Evolutionary conservation across 164 flowering plant species (phyloP), one percentile per base, ranked within the genome.

Genomic region (Vitis amurensis): DNA sequence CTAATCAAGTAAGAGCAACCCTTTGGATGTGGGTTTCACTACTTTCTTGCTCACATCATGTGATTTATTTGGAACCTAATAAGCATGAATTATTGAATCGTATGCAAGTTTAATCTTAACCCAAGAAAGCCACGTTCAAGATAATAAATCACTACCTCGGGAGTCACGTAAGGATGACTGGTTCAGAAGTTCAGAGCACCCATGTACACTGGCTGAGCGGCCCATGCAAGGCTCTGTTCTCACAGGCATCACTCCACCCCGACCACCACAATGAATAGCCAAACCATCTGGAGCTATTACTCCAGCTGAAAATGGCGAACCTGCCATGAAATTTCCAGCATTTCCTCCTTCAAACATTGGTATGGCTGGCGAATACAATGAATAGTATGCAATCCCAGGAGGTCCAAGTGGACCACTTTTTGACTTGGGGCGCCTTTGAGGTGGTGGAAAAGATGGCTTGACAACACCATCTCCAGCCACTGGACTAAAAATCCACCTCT

Each of bases 401-500:
- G 89, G 88, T 2, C 96, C 97, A 55, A 95, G 88, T 3, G 99
- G 98, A 37, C 99, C 99, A 52, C 99, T 95, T 70, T 91, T 95
- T 0, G 99, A 86, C 75, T 90, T 91, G 1, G 92, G 99, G 69
- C 87, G 77, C 78, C 93, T 80, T 56, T 86, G 89, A 11, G 82
- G 85, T 48, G 76, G 84, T 4, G 81, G 89, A 63, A 62, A 13
- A 0, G 92, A 74, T 23, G 79, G 52, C 56, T 84, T 81, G 19
- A 14, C 69, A 17, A 13, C 69, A 31, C 88, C 83, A 68, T 85
- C 97, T 6, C 90, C 87, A 0, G 85, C 65, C 31, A 87, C 86
- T 1, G 99, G 97, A 76, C 99, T 93, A 19, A 88, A 81, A 60
- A 95, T 93, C 99, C 98, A 95, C 83, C 97, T 86, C 85, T 95